These are phyloP conservation scores for Nitzschia palea DNA, from an alignment of 108 stramenopile species.

Conservation along the genomic window DNA sequence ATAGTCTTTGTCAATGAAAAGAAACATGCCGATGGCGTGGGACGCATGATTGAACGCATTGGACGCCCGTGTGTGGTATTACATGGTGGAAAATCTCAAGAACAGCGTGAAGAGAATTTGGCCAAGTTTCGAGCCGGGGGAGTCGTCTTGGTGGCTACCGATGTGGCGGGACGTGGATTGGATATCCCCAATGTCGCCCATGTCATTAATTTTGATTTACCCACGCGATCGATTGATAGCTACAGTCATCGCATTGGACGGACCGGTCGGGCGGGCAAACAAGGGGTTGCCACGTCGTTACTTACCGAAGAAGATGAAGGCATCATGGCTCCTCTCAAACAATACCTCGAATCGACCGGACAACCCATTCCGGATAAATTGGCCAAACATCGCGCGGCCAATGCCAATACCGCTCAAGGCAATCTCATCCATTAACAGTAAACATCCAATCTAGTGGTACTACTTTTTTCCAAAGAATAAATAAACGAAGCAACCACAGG, in stretches of 20 bases:
- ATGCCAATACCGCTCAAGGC: not conserved
- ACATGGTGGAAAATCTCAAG: slow-evolving; percentile 97
- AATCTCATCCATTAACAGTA: slow-evolving; percentile 33
- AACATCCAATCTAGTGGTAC: too few species aligned
- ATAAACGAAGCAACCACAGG: too few species aligned
- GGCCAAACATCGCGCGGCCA: slow-evolving; percentile 73
- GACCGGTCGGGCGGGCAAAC: slow-evolving; percentile 97
- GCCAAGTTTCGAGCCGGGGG: slow-evolving; percentile 79
- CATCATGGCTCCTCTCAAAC: slow-evolving; percentile 84
- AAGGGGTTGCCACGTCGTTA: slow-evolving; percentile 91
- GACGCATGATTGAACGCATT: slow-evolving; percentile 69
- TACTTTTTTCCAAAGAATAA: too few species aligned
- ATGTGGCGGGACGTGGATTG: slow-evolving; percentile 96
- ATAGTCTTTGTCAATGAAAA: slow-evolving; percentile 99
- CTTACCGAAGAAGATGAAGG: slow-evolving; percentile 91
- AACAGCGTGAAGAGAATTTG: slow-evolving; percentile 95
- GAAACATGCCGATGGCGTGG: slow-evolving; percentile 85
- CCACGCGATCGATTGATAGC: slow-evolving; percentile 88
- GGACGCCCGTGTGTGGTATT: slow-evolving; percentile 84
- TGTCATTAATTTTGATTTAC: slow-evolving; percentile 97
- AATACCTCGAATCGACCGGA: slow-evolving; percentile 82
- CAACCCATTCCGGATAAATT: slow-evolving; percentile 73
- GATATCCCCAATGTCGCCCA: slow-evolving; percentile 96
- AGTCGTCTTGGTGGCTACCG: slow-evolving; percentile 89
- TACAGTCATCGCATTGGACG: slow-evolving; percentile 98